phyloP scores from a whole-genome alignment of 2,329 filamentous ascomycete species.

The Gnomoniopsis smithogilvyi region DNA sequence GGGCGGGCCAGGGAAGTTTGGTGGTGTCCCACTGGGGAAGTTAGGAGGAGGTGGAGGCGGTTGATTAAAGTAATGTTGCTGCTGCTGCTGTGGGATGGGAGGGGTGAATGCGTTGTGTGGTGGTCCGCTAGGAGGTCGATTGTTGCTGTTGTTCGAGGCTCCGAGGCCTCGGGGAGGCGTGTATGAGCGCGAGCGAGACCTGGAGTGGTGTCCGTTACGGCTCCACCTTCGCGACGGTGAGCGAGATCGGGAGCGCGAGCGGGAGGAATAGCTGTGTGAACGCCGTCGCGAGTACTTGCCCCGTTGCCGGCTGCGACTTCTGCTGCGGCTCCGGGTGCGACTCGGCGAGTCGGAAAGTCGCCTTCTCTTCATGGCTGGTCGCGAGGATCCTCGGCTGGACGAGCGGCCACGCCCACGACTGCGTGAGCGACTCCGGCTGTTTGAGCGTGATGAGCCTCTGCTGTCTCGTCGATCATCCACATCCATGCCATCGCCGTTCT shows the following conservation, averaged over 20 bases:
- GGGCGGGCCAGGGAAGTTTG: conserved; percentile 15
- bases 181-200: conserved; percentile 26
- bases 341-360: conserved; percentile 35
- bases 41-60: conserved; percentile 20
- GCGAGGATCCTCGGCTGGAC: conserved; percentile 31
- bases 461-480: conserved; percentile 30
- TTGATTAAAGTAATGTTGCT: conserved; percentile 7
- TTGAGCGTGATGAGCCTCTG: conserved; percentile 32
- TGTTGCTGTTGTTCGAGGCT: not conserved
- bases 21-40: conserved; percentile 21
- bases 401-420: conserved; percentile 28
- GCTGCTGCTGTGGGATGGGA: conserved; percentile 15
- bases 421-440: conserved; percentile 28
- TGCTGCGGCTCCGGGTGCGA: conserved; percentile 17
- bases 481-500: conserved; percentile 25
- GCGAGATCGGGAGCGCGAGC: conserved; percentile 18
- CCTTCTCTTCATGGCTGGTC: conserved; percentile 37
- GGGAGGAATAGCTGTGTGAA: conserved; percentile 19
- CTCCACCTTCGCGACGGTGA: conserved; percentile 22
- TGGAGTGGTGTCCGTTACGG: conserved; percentile 28
- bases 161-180: conserved; percentile 5
- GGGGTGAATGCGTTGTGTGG: conserved; percentile 12
- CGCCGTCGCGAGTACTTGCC: conserved; percentile 27
- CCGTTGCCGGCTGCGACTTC: conserved; percentile 14
- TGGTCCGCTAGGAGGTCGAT: conserved; percentile 8